These are phyloP conservation scores for Aschersonia sp. DNA, from an alignment of 2,329 filamentous ascomycete species.

Conservation along the genomic window DNA sequence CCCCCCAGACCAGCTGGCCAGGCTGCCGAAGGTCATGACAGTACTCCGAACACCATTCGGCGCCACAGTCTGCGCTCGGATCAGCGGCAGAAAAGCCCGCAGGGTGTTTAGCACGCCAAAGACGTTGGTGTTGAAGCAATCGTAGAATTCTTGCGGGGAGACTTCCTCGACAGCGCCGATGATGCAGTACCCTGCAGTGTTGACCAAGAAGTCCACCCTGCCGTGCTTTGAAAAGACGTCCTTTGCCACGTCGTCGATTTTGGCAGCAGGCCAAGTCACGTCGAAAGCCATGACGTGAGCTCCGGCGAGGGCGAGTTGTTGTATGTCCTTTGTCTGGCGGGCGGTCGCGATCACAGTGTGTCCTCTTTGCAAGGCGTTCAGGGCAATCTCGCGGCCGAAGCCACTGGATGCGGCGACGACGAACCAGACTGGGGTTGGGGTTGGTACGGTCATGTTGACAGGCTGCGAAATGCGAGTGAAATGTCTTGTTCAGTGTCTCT, in stretches of 20 bases:
- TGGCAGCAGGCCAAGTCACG: conserved; percentile 23
- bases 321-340: conserved; percentile 23
- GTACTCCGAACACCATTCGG: conserved; percentile 10
- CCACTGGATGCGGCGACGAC: conserved; percentile 37
- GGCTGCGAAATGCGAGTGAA: too few relatives aligned
- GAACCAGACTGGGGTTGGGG: conserved; percentile 31
- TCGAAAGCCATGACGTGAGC: conserved; percentile 30
- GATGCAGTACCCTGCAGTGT: conserved; percentile 30
- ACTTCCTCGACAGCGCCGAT: conserved; percentile 26
- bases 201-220: conserved; percentile 32
- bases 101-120: conserved; percentile 34
- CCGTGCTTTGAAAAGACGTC: conserved; percentile 17
- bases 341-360: conserved; percentile 37
- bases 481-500: too few relatives aligned
- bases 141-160: conserved; percentile 19
- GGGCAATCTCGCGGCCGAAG: conserved; percentile 30
- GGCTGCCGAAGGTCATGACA: conserved; percentile 31
- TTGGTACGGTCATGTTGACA: conserved; percentile 4
- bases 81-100: conserved; percentile 30
- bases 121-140: conserved; percentile 36
- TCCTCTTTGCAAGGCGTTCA: conserved; percentile 26
- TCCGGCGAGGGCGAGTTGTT: conserved; percentile 25
- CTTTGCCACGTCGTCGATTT: conserved; percentile 21
- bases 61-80: conserved; percentile 22
- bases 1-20: conserved; percentile 27